These are phyloP conservation scores for Trichoderma virens DNA, from an alignment of 495 filamentous ascomycete genomes.

Conservation along the genomic window DNA sequence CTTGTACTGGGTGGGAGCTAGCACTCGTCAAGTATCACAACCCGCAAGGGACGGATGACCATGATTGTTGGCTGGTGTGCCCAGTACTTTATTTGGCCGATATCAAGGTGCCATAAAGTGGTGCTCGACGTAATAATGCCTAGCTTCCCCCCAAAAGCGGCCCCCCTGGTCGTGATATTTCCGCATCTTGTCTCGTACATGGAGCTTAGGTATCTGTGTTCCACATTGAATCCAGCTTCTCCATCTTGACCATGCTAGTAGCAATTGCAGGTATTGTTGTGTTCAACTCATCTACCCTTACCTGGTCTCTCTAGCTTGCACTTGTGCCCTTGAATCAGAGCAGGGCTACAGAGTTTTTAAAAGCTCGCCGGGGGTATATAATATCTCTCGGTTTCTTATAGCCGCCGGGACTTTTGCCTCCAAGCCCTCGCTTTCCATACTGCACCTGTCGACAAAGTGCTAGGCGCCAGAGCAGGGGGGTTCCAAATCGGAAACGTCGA, in stretches of 20 bases:
- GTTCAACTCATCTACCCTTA: too few relatives aligned
- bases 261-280: neutral
- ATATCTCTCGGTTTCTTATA: neutral
- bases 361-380: neutral
- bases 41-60: neutral
- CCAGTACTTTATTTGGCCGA: neutral
- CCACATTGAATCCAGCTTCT: neutral
- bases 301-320: neutral
- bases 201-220: neutral
- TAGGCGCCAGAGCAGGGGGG: neutral
- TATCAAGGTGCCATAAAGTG: neutral
- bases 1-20: neutral
- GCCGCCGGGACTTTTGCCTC: neutral
- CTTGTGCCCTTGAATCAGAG: neutral
- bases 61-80: neutral
- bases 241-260: neutral
- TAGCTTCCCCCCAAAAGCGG: neutral
- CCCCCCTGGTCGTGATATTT: neutral
- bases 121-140: neutral
- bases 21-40: neutral
- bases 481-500: neutral
- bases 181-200: constrained; percentile 2
- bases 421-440: neutral
- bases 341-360: too few relatives aligned
- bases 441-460: neutral